These are phyloP conservation scores for Monoraphidium neglectum DNA, from an alignment of 139 green algal species.

Conservation along the genomic window DNA sequence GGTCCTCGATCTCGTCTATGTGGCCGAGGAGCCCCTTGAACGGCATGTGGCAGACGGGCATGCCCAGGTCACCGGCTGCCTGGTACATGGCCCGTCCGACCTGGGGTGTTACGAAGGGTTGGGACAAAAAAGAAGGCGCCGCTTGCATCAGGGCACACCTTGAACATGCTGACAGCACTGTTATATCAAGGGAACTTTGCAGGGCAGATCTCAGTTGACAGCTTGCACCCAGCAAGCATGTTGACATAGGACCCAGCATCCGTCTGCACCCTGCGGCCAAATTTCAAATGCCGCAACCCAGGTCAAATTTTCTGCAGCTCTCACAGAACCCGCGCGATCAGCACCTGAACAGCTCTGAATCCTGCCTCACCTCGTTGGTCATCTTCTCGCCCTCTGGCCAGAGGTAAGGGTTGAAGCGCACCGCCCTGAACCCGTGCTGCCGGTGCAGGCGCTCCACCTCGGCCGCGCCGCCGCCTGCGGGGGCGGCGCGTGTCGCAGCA, in stretches of 20 bases:
- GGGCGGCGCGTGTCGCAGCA: neutral
- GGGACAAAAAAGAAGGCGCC: too few species aligned
- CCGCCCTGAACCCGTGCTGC: slow-evolving; percentile 40
- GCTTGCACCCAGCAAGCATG: neutral
- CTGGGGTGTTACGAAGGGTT: neutral
- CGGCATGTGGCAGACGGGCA: slow-evolving; percentile 72
- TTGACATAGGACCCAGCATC: neutral
- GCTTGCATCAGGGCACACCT: neutral
- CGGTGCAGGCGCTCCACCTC: too few species aligned
- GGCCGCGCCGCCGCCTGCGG: neutral
- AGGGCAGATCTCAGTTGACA: neutral
- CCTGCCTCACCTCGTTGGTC: slow-evolving; percentile 54
- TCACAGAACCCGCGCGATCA: neutral
- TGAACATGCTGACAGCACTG: neutral
- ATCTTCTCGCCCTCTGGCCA: slow-evolving; percentile 67
- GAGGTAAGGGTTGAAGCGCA: slow-evolving; percentile 77
- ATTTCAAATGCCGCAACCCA: too few species aligned
- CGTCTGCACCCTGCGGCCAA: too few species aligned
- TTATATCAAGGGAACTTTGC: neutral
- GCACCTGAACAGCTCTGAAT: neutral
- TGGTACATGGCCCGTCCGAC: slow-evolving; percentile 56
- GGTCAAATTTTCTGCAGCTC: neutral
- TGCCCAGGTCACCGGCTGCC: slow-evolving; percentile 51
- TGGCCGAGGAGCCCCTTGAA: slow-evolving; percentile 65
- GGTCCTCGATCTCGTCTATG: slow-evolving; percentile 54